Conservation (phyloP, 2,329 filamentous ascomycete genomes). For the Coniochaeta sp. region DNA sequence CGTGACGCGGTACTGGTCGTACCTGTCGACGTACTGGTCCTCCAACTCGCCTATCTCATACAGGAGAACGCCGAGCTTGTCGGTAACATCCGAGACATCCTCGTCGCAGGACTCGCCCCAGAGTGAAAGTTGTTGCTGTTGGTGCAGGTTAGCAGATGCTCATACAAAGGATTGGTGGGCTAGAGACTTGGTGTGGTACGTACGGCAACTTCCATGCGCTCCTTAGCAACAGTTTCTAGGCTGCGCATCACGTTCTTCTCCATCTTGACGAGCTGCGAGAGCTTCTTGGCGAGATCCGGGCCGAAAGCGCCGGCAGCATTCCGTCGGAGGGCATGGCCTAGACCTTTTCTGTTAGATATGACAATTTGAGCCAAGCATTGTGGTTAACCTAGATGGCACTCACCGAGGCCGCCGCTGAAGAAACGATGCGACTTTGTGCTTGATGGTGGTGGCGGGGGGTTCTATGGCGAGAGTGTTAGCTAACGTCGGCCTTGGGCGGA, state of each 20-base stretch:
- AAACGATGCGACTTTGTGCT: slow-evolving; percentile 86
- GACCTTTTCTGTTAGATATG: slow-evolving; percentile 2
- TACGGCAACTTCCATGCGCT: slow-evolving; percentile 98
- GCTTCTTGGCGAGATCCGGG: slow-evolving; percentile 92
- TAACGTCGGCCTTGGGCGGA: neutral
- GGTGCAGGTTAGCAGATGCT: too few relatives aligned
- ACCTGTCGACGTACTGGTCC: slow-evolving; percentile 96
- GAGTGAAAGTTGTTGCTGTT: slow-evolving; percentile 92
- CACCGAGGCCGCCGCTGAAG: slow-evolving; percentile 82
- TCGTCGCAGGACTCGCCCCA: slow-evolving; percentile 96
- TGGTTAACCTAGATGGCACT: too few relatives aligned
- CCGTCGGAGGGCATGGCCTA: slow-evolving; percentile 63
- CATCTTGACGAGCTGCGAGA: slow-evolving; percentile 98
- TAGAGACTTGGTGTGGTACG: slow-evolving; percentile 29
- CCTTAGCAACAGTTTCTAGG: slow-evolving; percentile 87
- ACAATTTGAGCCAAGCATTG: neutral
- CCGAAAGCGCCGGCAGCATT: slow-evolving; percentile 71
- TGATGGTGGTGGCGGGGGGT: slow-evolving; percentile 85
- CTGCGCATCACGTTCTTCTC: slow-evolving; percentile 99
- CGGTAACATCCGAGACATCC: slow-evolving; percentile 96
- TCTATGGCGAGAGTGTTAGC: slow-evolving; percentile 47
- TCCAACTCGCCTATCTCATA: slow-evolving; percentile 98
- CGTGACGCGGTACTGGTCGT: slow-evolving; percentile 97
- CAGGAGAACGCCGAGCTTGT: slow-evolving; percentile 95
- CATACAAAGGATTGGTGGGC: too few relatives aligned